Percentiles rank a stretch among this genome's conserved stretches.
These are phyloP conservation scores for Ormosia emarginata DNA, from an alignment of 306 rosid species.

Conservation along the genomic window DNA sequence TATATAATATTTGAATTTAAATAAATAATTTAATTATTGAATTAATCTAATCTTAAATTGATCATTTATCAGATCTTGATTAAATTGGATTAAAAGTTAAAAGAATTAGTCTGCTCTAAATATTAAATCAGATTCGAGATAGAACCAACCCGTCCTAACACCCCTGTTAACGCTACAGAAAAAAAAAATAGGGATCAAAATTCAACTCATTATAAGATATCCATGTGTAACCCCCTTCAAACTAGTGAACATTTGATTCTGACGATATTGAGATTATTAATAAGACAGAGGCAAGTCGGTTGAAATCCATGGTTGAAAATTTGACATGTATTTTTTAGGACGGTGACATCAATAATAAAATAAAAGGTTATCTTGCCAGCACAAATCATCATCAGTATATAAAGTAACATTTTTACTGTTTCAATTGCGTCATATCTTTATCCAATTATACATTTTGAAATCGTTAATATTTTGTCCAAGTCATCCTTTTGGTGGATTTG, in stretches of 20 bases:
- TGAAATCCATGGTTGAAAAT: background rate
- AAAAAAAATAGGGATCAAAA: background rate
- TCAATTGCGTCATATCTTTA: background rate
- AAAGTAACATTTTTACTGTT: background rate
- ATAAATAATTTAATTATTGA: too few relatives aligned
- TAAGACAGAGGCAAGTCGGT: background rate
- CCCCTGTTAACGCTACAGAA: too few relatives aligned
- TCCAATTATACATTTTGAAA: background rate
- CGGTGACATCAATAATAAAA: background rate
- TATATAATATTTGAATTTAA: too few relatives aligned
- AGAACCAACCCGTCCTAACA: too few relatives aligned
- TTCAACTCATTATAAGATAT: background rate
- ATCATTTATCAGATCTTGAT: too few relatives aligned
- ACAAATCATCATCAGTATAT: conserved; percentile 8
- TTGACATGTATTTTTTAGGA: background rate
- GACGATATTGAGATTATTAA: background rate
- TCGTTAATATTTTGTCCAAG: background rate
- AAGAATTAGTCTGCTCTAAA: too few relatives aligned
- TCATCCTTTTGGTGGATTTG: background rate
- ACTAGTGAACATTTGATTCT: background rate
- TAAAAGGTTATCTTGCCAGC: conserved; percentile 4
- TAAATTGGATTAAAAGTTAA: too few relatives aligned
- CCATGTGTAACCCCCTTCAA: background rate
- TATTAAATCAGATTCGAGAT: too few relatives aligned
- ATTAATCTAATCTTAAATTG: too few relatives aligned